These are phyloP conservation scores for Sporothrix curviconia DNA, from an alignment of 2,329 filamentous ascomycete genomes.

Conservation along the genomic window DNA sequence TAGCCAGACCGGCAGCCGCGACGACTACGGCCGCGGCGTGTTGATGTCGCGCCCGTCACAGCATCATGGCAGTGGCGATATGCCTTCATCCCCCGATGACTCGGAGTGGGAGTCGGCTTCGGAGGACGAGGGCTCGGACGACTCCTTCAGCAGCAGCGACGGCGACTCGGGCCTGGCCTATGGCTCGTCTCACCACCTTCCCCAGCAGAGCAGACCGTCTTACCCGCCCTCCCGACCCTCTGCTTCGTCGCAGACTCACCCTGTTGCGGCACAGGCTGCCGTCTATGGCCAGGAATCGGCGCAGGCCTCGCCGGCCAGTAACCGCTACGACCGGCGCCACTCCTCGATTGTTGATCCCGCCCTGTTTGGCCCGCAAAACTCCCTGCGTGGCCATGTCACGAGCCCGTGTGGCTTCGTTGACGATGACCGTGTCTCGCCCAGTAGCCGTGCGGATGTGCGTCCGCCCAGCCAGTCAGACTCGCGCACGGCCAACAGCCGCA, in stretches of 20 bases:
- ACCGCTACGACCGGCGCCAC: conserved; percentile 28
- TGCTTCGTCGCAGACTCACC: conserved; percentile 23
- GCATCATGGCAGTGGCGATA: not conserved
- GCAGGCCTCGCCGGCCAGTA: conserved; percentile 16
- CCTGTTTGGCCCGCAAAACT: conserved; percentile 55
- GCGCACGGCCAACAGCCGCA: not conserved
- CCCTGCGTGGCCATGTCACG: conserved; percentile 49
- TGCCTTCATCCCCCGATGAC: conserved; percentile 36
- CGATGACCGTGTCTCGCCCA: conserved; percentile 19
- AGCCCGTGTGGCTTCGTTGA: conserved; percentile 50
- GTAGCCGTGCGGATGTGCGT: not conserved
- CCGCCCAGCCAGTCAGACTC: conserved; percentile 20
- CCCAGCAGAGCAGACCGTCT: not conserved
- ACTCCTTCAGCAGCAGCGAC: conserved; percentile 34
- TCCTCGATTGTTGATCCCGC: conserved; percentile 50
- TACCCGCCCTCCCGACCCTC: not conserved
- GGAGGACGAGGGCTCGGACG: conserved; percentile 31
- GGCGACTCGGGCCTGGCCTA: conserved; percentile 39
- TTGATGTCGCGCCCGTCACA: conserved; percentile 31
- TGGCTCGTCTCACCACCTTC: conserved; percentile 28
- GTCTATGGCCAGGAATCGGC: not conserved
- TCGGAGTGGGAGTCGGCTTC: conserved; percentile 53
- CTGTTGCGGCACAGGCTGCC: not conserved
- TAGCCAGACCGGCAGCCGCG: not conserved
- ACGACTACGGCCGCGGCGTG: conserved; percentile 18